A percentile compares a stretch with the other conserved stretches of the same genome.
phyloP scores from a whole-genome alignment of 352 stramenopile species.

The Phytopythium ostracodes region DNA sequence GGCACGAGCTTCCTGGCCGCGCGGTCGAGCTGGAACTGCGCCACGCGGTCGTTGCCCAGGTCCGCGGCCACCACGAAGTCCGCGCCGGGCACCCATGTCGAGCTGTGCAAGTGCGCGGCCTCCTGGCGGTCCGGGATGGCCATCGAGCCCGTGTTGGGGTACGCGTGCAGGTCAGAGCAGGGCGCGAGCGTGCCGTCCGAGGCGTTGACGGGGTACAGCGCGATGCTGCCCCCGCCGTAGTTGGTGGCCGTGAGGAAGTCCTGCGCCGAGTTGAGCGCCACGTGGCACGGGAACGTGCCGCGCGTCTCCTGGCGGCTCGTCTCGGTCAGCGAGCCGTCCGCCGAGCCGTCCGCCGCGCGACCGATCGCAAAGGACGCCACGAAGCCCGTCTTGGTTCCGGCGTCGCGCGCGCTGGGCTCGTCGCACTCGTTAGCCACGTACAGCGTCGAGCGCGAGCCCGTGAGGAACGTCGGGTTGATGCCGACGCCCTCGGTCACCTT shows the following conservation, averaged over 20 bases:
- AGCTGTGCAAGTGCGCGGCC: constrained; percentile 72
- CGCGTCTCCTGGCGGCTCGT: constrained; percentile 51
- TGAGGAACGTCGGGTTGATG: constrained; percentile 73
- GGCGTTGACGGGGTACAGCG: constrained; percentile 45
- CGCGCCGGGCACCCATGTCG: constrained; percentile 42
- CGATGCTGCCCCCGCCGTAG: constrained; percentile 65
- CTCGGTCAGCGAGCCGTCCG: constrained; percentile 29
- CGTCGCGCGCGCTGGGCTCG: constrained; percentile 25
- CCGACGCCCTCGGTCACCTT: constrained; percentile 40
- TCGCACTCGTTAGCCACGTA: constrained; percentile 75
- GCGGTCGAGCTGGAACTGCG: constrained; percentile 52
- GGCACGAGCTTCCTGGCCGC: constrained; percentile 30
- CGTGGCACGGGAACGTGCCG: constrained; percentile 61
- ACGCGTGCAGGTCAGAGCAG: constrained; percentile 39
- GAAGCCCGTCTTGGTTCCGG: constrained; percentile 46
- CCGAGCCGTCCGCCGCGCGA: neutral
- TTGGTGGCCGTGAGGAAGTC: constrained; percentile 70
- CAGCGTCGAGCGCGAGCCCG: constrained; percentile 29
- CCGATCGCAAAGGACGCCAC: constrained; percentile 51
- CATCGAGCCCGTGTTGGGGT: constrained; percentile 32
- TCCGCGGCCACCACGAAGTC: constrained; percentile 49
- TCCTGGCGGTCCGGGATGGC: constrained; percentile 64
- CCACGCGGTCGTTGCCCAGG: constrained; percentile 63
- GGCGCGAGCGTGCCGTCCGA: constrained; percentile 44
- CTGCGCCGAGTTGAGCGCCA: constrained; percentile 35